Evolutionary conservation across 495 filamentous ascomycete genomes (phyloP).

Genomic region (Podospora australis): DNA sequence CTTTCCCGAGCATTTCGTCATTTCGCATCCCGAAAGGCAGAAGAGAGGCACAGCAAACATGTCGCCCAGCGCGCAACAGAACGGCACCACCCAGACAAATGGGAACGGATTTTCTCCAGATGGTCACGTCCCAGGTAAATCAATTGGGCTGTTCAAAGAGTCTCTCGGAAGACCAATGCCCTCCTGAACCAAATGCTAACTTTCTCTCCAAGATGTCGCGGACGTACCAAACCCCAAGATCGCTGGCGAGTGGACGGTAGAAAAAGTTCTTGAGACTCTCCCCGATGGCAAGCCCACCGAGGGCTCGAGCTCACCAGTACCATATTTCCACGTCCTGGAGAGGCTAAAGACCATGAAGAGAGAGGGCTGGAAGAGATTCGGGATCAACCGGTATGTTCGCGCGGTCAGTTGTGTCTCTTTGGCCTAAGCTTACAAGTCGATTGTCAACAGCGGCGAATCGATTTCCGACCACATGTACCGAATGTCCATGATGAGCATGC

Average conservation of each 20-base stretch:
- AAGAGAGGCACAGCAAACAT: too few relatives aligned
- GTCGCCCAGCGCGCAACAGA: slow-evolving; percentile 6
- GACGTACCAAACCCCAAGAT: slow-evolving; percentile 30
- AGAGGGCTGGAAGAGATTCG: slow-evolving; percentile 90
- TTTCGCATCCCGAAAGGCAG: too few relatives aligned
- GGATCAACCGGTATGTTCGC: slow-evolving; percentile 49
- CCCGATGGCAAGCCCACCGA: slow-evolving; percentile 43
- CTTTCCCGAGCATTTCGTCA: too few relatives aligned
- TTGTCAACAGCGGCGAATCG: slow-evolving; percentile 54
- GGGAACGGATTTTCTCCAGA: slow-evolving; percentile 1
- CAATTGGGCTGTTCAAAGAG: neutral
- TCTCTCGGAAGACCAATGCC: neutral
- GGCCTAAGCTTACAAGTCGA: slow-evolving; percentile 7
- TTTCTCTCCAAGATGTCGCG: slow-evolving; percentile 15
- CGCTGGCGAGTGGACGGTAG: slow-evolving; percentile 41
- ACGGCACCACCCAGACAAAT: slow-evolving; percentile 2
- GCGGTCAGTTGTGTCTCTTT: neutral
- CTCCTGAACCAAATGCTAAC: neutral
- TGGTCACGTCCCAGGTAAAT: neutral
- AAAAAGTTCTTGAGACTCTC: slow-evolving; percentile 42
- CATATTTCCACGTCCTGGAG: slow-evolving; percentile 90
- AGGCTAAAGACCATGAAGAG: slow-evolving; percentile 91
- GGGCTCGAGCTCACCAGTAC: slow-evolving; percentile 65
- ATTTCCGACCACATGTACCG: slow-evolving; percentile 99
- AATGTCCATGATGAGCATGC: slow-evolving; percentile 93